Evolutionary conservation across 208 protist species (phyloP).

Genomic region (Crithidia sp.): DNA sequence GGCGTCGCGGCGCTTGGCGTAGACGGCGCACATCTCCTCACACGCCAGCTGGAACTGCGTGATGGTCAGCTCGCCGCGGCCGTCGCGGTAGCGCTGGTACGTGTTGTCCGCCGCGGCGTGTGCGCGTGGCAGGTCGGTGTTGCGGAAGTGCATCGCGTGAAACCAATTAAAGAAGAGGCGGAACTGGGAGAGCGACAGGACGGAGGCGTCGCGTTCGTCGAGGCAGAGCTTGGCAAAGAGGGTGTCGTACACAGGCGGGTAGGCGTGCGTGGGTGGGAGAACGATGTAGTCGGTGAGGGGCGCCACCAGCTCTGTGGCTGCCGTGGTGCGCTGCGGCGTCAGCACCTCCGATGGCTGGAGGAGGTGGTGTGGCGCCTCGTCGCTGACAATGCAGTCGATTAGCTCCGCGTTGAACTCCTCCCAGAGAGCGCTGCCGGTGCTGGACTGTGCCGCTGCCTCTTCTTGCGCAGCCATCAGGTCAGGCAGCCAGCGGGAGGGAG

Average conservation of each 20-base stretch:
- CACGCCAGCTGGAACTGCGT: conserved; percentile 62
- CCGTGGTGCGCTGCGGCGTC: conserved; percentile 39
- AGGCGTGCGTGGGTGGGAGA: conserved; percentile 31
- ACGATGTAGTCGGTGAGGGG: conserved; percentile 64
- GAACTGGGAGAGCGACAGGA: conserved; percentile 55
- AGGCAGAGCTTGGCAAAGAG: conserved; percentile 45
- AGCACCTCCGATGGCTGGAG: conserved; percentile 60
- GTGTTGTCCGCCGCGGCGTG: conserved; percentile 56
- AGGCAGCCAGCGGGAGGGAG: conserved; percentile 54
- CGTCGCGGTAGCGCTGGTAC: conserved; percentile 57
- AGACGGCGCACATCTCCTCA: conserved; percentile 52
- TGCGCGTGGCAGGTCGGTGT: conserved; percentile 53
- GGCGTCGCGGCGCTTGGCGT: conserved; percentile 51
- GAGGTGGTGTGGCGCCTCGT: conserved; percentile 67
- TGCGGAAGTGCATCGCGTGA: conserved; percentile 62
- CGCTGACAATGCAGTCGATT: conserved; percentile 70
- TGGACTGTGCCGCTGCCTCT: conserved; percentile 11
- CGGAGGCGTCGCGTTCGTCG: conserved; percentile 11
- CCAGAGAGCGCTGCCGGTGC: conserved; percentile 11
- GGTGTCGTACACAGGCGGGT: conserved; percentile 59
- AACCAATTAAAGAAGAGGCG: conserved; percentile 82
- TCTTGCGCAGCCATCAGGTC: conserved; percentile 31
- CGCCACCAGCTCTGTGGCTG: conserved; percentile 43
- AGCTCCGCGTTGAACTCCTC: conserved; percentile 53
- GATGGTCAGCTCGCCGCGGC: conserved; percentile 45